Conservation (phyloP, 768 basidiomycete genomes). For the Pleurotus pulmonarius region DNA sequence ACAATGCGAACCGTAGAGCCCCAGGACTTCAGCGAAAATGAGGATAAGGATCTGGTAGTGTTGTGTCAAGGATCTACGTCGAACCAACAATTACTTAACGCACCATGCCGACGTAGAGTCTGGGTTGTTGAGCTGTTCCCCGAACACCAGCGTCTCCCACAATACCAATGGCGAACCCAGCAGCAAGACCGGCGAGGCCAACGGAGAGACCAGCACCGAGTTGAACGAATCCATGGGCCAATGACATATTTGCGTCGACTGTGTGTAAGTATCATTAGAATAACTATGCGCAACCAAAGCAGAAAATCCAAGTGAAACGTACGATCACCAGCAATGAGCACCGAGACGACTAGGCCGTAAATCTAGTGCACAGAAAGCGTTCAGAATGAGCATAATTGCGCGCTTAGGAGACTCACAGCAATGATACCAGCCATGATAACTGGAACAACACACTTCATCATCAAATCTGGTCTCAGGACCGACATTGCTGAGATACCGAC, state of each 20-base stretch:
- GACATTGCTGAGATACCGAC: conserved; percentile 98
- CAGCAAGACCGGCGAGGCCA: conserved; percentile 92
- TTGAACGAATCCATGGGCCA: conserved; percentile 91
- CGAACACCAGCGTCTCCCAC: conserved; percentile 99
- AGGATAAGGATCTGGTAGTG: conserved; percentile 82
- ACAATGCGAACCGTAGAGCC: conserved; percentile 68
- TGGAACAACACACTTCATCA: conserved; percentile 97
- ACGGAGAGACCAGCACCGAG: conserved; percentile 92
- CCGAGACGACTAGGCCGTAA: conserved; percentile 98
- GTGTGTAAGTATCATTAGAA: neutral
- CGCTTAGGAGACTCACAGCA: conserved; percentile 60
- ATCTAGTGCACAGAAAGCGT: conserved; percentile 44
- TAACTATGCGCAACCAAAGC: neutral
- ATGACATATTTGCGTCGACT: conserved; percentile 79
- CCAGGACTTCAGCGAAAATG: conserved; percentile 94
- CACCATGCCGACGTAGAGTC: conserved; percentile 93
- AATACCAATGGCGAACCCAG: conserved; percentile 97
- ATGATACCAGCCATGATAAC: conserved; percentile 99
- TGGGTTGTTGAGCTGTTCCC: conserved; percentile 94
- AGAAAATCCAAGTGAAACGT: conserved; percentile 29
- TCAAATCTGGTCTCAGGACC: conserved; percentile 90
- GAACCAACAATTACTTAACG: conserved; percentile 15
- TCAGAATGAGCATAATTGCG: too few relatives aligned
- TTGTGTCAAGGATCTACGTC: conserved; percentile 3
- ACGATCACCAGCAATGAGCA: conserved; percentile 88